Evolutionary conservation across 768 basidiomycete genomes (phyloP).

Genomic region (Termitomyces sp.): DNA sequence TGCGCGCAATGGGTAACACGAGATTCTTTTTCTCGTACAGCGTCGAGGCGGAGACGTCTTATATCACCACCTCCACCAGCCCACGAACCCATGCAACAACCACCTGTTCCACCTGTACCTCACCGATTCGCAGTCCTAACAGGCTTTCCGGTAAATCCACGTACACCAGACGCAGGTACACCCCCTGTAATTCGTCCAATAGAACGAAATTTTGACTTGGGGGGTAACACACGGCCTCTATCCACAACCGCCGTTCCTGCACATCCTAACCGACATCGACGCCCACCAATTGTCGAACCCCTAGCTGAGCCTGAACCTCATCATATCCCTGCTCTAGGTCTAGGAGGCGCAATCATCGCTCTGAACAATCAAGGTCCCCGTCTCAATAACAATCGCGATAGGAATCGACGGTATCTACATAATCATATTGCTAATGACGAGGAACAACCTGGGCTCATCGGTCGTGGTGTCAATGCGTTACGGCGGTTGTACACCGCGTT

Average conservation of each 20-base stretch:
- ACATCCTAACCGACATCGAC: slow-evolving; percentile 23
- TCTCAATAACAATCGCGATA: not conserved
- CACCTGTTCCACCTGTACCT: slow-evolving; percentile 57
- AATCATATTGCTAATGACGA: slow-evolving; percentile 1
- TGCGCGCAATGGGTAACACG: not conserved
- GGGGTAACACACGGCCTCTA: slow-evolving; percentile 24
- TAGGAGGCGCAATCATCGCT: slow-evolving; percentile 63
- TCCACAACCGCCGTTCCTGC: slow-evolving; percentile 10
- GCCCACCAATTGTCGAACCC: slow-evolving; percentile 19
- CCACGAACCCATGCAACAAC: slow-evolving; percentile 31
- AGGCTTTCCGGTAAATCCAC: slow-evolving; percentile 35
- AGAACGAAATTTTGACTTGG: slow-evolving; percentile 50
- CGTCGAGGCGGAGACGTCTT: slow-evolving; percentile 17
- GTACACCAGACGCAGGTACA: slow-evolving; percentile 25
- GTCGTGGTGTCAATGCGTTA: slow-evolving; percentile 10
- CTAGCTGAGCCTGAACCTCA: slow-evolving; percentile 44
- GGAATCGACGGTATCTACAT: slow-evolving; percentile 17
- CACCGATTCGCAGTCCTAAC: slow-evolving; percentile 29
- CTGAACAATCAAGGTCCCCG: slow-evolving; percentile 23
- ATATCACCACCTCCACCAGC: slow-evolving; percentile 44
- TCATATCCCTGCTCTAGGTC: slow-evolving; percentile 56
- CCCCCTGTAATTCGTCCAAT: slow-evolving; percentile 48
- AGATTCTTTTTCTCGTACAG: not conserved
- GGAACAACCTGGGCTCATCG: slow-evolving; percentile 13
- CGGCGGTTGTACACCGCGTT: slow-evolving; percentile 12